Conservation (phyloP, 176 grass and related monocot species). For the Triticum urartu region DNA sequence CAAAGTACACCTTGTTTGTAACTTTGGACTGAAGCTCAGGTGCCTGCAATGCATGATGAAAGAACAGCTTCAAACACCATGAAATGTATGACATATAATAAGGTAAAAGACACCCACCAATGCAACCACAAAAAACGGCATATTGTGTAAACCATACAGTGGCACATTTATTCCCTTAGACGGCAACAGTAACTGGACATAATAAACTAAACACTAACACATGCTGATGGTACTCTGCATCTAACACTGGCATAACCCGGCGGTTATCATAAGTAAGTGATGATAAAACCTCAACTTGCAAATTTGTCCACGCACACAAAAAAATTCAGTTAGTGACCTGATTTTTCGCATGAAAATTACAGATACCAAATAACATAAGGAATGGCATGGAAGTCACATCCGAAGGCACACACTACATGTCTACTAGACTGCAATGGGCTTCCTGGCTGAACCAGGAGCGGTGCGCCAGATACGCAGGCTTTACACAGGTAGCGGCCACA, state of each 20-base stretch:
- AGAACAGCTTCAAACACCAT: background rate
- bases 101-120: background rate
- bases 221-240: background rate
- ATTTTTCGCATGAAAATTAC: background rate
- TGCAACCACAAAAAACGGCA: background rate
- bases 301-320: background rate
- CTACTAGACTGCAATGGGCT: background rate
- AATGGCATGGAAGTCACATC: too few relatives aligned
- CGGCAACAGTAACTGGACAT: background rate
- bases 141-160: background rate
- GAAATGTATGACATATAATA: too few relatives aligned
- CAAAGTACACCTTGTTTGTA: constrained; percentile 96
- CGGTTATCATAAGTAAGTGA: background rate
- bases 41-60: constrained; percentile 41
- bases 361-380: background rate
- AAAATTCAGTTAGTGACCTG: background rate
- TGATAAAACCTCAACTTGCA: background rate
- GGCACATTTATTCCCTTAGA: background rate
- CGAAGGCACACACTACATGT: background rate
- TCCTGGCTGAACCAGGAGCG: background rate
- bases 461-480: background rate
- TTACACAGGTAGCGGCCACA: background rate
- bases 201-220: background rate
- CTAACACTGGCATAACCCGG: background rate
- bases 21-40: constrained; percentile 73